Percentiles rank a stretch among this genome's conserved stretches.
Evolutionary conservation across 441 rosid genomes (phyloP).

Genomic region (Capsella rubella): DNA sequence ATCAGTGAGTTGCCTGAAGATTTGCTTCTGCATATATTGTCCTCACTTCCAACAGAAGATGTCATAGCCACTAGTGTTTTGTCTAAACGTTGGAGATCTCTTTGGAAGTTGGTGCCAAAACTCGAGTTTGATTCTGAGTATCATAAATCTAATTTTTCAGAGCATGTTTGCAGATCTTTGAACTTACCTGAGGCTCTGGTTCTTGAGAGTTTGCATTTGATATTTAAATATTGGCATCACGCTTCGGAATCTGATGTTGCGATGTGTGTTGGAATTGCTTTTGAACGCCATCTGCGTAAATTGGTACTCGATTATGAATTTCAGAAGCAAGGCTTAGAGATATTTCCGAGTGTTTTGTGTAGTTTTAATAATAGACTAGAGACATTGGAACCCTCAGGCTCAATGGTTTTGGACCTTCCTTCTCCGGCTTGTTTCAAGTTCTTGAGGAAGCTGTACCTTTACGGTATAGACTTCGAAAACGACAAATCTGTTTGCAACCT

Average conservation of each 20-base stretch:
- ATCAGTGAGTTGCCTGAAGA: conserved; percentile 28
- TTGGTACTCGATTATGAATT: neutral
- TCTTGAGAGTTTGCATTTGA: too few relatives aligned
- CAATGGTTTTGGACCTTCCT: neutral
- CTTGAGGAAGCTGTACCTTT: neutral
- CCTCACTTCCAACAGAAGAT: neutral
- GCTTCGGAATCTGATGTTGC: too few relatives aligned
- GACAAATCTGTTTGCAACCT: neutral
- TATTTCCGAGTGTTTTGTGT: neutral
- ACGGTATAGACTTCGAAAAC: neutral
- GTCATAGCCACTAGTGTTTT: conserved; percentile 15
- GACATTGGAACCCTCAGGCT: neutral
- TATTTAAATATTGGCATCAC: too few relatives aligned
- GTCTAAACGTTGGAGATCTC: conserved; percentile 9
- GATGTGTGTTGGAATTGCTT: too few relatives aligned
- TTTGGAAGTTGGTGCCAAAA: conserved; percentile 1
- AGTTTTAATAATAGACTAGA: neutral
- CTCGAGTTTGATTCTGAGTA: conserved; percentile 3
- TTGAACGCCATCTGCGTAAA: too few relatives aligned
- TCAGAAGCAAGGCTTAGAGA: neutral
- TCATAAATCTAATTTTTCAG: too few relatives aligned
- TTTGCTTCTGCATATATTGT: conserved; percentile 7
- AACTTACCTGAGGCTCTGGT: too few relatives aligned
- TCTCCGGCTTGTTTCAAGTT: neutral
- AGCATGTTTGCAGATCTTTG: too few relatives aligned